These are phyloP conservation scores for Sclerotiophoma versabilis DNA, from an alignment of 2,329 filamentous ascomycete species.

Conservation along the genomic window DNA sequence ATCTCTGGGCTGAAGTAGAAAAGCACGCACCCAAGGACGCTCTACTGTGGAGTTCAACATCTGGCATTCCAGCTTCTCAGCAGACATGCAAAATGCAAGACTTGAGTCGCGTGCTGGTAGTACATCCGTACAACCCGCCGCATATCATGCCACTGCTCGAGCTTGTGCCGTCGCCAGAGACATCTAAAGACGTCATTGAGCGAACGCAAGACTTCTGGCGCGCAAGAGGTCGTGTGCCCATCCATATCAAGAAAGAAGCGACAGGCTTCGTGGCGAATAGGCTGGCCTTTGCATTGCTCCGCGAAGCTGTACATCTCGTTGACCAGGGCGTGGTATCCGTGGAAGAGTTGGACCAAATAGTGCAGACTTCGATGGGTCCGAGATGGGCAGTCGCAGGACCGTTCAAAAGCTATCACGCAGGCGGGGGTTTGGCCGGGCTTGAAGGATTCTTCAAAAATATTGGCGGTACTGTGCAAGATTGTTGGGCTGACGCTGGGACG, in stretches of 20 bases:
- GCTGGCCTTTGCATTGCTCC: conserved; percentile 63
- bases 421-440: conserved; percentile 62
- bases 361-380: conserved; percentile 37
- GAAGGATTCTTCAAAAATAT: conserved; percentile 63
- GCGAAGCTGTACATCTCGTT: conserved; percentile 64
- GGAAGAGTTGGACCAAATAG: conserved; percentile 61
- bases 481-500: conserved; percentile 60
- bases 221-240: conserved; percentile 52
- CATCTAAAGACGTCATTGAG: conserved; percentile 47
- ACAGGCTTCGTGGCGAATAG: conserved; percentile 66
- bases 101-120: conserved; percentile 58
- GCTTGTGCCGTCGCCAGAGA: conserved; percentile 60
- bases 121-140: conserved; percentile 69
- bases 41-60: conserved; percentile 65
- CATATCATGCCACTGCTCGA: conserved; percentile 68
- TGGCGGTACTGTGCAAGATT: conserved; percentile 61
- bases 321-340: conserved; percentile 60
- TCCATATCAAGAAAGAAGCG: conserved; percentile 60
- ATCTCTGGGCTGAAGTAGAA: conserved; percentile 61
- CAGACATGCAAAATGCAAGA: conserved; percentile 56
- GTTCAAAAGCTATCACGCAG: conserved; percentile 66
- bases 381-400: conserved; percentile 53
- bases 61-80: conserved; percentile 62
- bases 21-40: conserved; percentile 52
- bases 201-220: conserved; percentile 58